Evolutionary conservation across 805 yeast species (phyloP).

Genomic region (Candida ponderosae): DNA sequence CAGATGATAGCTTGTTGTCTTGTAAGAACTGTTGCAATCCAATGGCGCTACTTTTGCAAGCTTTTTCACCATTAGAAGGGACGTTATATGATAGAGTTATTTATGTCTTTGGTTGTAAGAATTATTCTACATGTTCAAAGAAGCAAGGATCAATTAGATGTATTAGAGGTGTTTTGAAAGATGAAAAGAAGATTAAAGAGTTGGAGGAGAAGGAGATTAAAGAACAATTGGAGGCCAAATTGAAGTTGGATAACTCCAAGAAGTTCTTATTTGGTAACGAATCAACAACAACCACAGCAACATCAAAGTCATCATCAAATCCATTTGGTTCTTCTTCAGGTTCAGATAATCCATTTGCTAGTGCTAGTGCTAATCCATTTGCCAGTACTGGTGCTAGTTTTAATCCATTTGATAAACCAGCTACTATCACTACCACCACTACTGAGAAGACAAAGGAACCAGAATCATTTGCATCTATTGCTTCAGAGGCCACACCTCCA

Average conservation of each 20-base stretch:
- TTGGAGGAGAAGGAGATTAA: conserved; percentile 33
- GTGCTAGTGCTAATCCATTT: conserved; percentile 17
- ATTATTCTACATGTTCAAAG: conserved; percentile 50
- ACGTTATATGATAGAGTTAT: conserved; percentile 72
- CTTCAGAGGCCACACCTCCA: conserved; percentile 20
- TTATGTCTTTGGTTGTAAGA: conserved; percentile 71
- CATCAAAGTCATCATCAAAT: conserved; percentile 16
- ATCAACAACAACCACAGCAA: no score
- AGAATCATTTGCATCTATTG: conserved; percentile 24
- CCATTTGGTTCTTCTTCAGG: conserved; percentile 21
- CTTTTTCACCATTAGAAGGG: conserved; percentile 70
- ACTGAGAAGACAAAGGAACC: conserved; percentile 1
- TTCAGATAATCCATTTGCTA: conserved; percentile 36
- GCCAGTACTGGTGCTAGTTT: conserved; percentile 1
- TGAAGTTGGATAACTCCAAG: conserved; percentile 34
- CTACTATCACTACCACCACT: conserved; percentile 1
- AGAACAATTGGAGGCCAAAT: conserved; percentile 34
- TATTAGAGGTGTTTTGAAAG: conserved; percentile 66
- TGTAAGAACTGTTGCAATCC: conserved; percentile 61
- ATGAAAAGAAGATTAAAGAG: conserved; percentile 37
- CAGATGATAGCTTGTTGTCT: conserved; percentile 39
- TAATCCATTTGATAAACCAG: conserved; percentile 14
- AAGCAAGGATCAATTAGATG: conserved; percentile 67
- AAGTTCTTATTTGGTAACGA: conserved; percentile 17
- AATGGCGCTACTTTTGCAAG: conserved; percentile 69